Evolutionary conservation across 768 basidiomycete species (phyloP).

Genomic region (Russula griseocarnosa): DNA sequence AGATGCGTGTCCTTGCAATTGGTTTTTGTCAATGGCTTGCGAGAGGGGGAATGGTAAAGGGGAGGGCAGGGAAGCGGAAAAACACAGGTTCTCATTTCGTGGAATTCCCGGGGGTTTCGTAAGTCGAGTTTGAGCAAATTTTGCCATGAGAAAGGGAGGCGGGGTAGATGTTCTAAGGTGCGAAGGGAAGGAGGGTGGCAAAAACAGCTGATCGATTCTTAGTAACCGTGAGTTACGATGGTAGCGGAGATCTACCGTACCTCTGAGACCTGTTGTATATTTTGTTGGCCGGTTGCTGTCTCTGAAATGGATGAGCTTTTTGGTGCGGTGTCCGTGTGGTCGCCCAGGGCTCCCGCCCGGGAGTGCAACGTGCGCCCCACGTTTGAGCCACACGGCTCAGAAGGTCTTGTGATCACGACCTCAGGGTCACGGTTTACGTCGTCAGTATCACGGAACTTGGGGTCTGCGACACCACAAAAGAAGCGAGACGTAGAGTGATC

Average conservation of each 20-base stretch:
- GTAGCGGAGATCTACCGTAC: not conserved
- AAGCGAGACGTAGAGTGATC: constrained; percentile 14
- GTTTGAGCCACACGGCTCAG: constrained; percentile 2
- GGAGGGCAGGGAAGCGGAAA: not conserved
- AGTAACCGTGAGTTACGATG: not conserved
- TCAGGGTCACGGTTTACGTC: not conserved
- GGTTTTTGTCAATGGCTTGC: not conserved
- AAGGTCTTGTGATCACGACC: not conserved
- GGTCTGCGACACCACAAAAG: not conserved
- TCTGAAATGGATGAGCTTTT: not conserved
- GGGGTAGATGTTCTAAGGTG: constrained; percentile 25
- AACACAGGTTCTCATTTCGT: not conserved
- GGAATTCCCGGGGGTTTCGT: constrained; percentile 21
- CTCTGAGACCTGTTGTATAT: constrained; percentile 21
- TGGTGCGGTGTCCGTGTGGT: not conserved
- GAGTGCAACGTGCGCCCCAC: not conserved
- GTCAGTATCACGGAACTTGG: not conserved
- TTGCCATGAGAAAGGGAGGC: not conserved
- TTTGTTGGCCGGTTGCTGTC: not conserved
- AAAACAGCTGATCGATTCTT: constrained; percentile 12
- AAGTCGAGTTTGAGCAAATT: not conserved
- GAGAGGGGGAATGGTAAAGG: constrained; percentile 24
- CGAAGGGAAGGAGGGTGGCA: constrained; percentile 27
- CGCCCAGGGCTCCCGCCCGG: not conserved
- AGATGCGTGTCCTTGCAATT: not conserved